Evolutionary conservation across 148 eudicot species (phyloP).

Genomic region (Cornus kousa): DNA sequence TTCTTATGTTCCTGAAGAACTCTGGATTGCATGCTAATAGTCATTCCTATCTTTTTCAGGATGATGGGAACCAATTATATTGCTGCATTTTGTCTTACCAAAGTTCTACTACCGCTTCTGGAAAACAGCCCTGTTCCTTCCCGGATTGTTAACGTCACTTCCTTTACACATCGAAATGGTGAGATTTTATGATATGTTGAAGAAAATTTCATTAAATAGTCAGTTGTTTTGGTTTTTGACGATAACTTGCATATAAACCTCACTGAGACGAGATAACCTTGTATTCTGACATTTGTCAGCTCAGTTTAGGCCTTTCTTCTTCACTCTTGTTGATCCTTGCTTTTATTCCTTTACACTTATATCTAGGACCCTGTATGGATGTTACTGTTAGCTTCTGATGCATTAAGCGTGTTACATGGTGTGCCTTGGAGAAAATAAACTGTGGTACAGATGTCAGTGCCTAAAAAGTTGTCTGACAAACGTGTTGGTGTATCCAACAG

Average conservation of each 20-base stretch:
- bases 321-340: no score
- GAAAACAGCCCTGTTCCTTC: conserved; percentile 73
- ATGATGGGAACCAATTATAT: conserved; percentile 89
- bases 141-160: conserved; percentile 80
- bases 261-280: not conserved
- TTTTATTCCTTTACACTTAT: not conserved
- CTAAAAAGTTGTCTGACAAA: not conserved
- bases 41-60: conserved; percentile 32
- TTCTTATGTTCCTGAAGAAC: not conserved
- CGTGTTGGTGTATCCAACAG: not conserved
- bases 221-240: not conserved
- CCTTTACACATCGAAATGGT: conserved; percentile 90
- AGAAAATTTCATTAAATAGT: not conserved
- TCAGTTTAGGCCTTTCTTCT: no score
- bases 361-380: not conserved
- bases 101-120: conserved; percentile 73
- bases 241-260: not conserved
- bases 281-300: not conserved
- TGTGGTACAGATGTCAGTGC: not conserved
- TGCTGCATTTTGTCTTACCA: conserved; percentile 83
- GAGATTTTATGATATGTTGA: conserved; percentile 19
- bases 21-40: conserved; percentile 6
- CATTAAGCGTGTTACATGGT: not conserved
- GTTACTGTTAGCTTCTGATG: not conserved
- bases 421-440: not conserved